Evolutionary conservation across 192 early-diverging fungal genomes (phyloP), one percentile per base, ranked within the genome.

Genomic region (Coemansia nantahalensis): DNA sequence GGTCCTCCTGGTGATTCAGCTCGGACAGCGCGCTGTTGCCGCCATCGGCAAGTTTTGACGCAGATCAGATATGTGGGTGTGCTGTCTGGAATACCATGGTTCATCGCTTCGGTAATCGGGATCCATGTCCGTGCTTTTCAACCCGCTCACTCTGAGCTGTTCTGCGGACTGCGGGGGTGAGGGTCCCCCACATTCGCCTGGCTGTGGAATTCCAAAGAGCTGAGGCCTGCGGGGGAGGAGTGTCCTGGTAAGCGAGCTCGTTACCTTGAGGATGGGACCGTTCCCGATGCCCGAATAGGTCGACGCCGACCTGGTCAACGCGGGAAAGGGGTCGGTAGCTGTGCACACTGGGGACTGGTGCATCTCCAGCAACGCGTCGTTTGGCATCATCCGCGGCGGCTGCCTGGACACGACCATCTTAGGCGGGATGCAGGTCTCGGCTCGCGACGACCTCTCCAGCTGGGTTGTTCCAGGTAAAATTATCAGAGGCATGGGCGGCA

Each of bases 381-480:
- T 90, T 52, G 85, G 82, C 46, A 87, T 88, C 83, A 90, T 90
- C 53, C 84, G 88, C 49, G 88, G 86, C 7, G 82, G 81, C 18
- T 85, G 86, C 45, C 78, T 90, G 33, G 84, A 87, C 48, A 68
- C 87, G 59, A 87, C 86, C 31, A 84, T 90, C 43, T 67, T 90
- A 15, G 88, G 88, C 16, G 88, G 81, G 19, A 80, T 90, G 65
- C 81, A 90, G 72, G 89, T 91, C n/a, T 84, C 86, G 0, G 64
- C 78, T 52, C 70, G 68, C 54, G 89, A 86, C 30, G 84, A 86
- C 60, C 74, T 91, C 38, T 86, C 89, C 54, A 91, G 89, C 78
- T 91, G 89, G 89, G 85, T 91, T 56, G 83, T 91, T 17, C 89
- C 89, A 12, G 80, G 86, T 33, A 91, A 91, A 75, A 86, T 91